Evolutionary conservation across 176 grass and related monocot species (phyloP), one percentile per base, ranked within the genome.

Genomic region (Olyra latifolia): DNA sequence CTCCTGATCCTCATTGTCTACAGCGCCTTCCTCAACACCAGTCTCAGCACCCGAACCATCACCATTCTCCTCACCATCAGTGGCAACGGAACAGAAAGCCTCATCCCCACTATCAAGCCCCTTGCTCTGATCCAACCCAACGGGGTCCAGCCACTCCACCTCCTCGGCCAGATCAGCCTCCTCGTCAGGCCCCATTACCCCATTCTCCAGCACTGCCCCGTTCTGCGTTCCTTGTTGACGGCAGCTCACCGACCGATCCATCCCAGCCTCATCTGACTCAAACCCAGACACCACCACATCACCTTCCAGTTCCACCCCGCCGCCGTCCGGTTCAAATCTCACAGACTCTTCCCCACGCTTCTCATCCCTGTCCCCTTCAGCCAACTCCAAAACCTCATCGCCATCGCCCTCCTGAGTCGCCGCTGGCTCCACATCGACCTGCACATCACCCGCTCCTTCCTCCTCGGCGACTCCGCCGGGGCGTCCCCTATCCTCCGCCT

Each of bases 141-240:
- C 63, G 32, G 3, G 30, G 32, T 80, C 48, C n/a, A 25, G 44
- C 62, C 56, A 30, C 63, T 61, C 78, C 61, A 83, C 70, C 44
- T 62, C 70, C 35, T 52, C 80, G 29, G 60, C 52, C 14, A 23
- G 13, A 72, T 82, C 69, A 32, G 15, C 59, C 0, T 72, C 75
- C 24, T 83, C 74, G 28, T 72, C 58, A 23, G 74, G 78, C 67
- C 58, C 59, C 16, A 13, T 35, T 4, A 35, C 32, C 17, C 59
- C 49, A 3, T 45, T 54, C 32, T 69, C 53, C 12, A 69, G 53
- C 30, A 30, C 64, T 41, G 25, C 72, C 23, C 72, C 68, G 54
- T 87, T 70, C 39, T 62, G 29, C 22, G 58, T 20, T 0, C 27
- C 72, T 10, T 28, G 47, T n/a, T 78, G 25, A 83, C 72, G 73